These are phyloP conservation scores for Podospora pseudopauciseta DNA, from an alignment of 495 filamentous ascomycete genomes.

Conservation along the genomic window DNA sequence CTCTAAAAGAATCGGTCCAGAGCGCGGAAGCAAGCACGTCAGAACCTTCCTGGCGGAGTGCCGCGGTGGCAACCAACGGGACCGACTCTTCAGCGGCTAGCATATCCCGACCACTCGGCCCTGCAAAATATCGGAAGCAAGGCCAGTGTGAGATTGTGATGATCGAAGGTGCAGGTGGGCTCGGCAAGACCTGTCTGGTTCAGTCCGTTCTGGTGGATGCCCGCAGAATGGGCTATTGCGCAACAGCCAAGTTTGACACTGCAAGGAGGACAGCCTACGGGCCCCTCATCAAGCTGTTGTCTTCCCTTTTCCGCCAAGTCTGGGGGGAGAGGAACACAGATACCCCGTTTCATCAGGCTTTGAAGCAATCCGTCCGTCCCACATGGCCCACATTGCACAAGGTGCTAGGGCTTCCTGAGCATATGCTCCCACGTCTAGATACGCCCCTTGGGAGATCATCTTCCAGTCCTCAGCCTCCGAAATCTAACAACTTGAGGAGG, in stretches of 20 bases:
- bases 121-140: slow-evolving; percentile 59
- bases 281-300: slow-evolving; percentile 72
- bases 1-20: slow-evolving; percentile 32
- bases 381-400: slow-evolving; percentile 76
- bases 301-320: slow-evolving; percentile 82
- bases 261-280: slow-evolving; percentile 77
- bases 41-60: slow-evolving; percentile 32
- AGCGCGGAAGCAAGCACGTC: slow-evolving; percentile 30
- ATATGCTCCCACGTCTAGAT: slow-evolving; percentile 50
- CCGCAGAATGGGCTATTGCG: slow-evolving; percentile 73
- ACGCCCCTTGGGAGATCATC: slow-evolving; percentile 19
- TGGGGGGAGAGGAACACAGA: slow-evolving; percentile 85
- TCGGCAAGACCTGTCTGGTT: slow-evolving; percentile 80
- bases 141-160: slow-evolving; percentile 74
- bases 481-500: slow-evolving; percentile 26
- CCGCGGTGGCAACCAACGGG: slow-evolving; percentile 15
- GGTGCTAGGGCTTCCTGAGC: slow-evolving; percentile 76
- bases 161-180: slow-evolving; percentile 69
- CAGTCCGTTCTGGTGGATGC: slow-evolving; percentile 72
- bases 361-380: slow-evolving; percentile 68
- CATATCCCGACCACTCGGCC: slow-evolving; percentile 42
- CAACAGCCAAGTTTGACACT: slow-evolving; percentile 81
- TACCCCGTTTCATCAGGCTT: slow-evolving; percentile 72
- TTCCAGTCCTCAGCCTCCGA: slow-evolving; percentile 23
- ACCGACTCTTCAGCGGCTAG: slow-evolving; percentile 34